phyloP scores from a whole-genome alignment of 805 yeast species.

The Teunomyces funiuensis region DNA sequence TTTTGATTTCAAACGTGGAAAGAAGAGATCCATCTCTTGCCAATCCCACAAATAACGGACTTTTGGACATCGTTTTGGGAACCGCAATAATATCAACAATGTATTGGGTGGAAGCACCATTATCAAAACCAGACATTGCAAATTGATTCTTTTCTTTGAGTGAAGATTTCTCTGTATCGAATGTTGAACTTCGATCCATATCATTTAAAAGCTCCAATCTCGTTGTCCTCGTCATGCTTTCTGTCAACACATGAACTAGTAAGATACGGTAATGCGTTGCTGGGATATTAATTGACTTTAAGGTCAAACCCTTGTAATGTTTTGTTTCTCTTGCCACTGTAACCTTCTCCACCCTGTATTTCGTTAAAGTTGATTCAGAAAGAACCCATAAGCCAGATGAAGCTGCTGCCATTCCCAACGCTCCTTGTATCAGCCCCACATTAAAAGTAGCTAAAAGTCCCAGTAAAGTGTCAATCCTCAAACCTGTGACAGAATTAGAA shows the following conservation, averaged over 20 bases:
- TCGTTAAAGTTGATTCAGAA: neutral
- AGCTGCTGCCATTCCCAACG: neutral
- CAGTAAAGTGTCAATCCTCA: neutral
- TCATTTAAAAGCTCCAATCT: neutral
- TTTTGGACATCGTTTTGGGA: neutral
- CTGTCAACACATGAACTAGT: neutral
- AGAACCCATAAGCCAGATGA: neutral
- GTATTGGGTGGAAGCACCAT: neutral
- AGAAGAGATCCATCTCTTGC: conserved; percentile 5
- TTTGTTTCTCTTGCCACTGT: neutral
- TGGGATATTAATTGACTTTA: neutral
- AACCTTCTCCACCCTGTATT: neutral
- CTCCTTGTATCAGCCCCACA: neutral
- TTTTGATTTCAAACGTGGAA: neutral
- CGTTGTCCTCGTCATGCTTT: neutral
- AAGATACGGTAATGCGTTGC: neutral
- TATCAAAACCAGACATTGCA: too few relatives aligned
- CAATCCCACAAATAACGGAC: neutral
- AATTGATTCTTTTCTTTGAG: too few relatives aligned
- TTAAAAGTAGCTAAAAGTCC: neutral
- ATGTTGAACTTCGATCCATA: neutral
- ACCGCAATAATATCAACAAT: conserved; percentile 1
- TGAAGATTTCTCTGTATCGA: neutral
- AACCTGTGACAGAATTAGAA: neutral
- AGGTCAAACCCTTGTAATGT: neutral